phyloP scores from a whole-genome alignment of 169 alveolate species.

The Plasmodium relictum region DNA sequence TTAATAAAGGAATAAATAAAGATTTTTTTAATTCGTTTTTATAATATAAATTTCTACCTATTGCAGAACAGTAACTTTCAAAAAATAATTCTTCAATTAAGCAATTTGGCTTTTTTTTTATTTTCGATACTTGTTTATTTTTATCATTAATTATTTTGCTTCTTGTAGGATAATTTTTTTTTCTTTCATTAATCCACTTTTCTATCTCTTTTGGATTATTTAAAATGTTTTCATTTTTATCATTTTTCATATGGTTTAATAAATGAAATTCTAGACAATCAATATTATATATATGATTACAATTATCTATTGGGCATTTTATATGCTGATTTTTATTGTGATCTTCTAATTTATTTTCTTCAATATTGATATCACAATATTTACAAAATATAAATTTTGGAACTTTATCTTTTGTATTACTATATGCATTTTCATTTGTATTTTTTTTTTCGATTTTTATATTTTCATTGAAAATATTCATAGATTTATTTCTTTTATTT shows the following conservation, averaged over 20 bases:
- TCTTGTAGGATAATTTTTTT: conserved; percentile 68
- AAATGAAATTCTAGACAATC: conserved; percentile 55
- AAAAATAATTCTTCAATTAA: conserved; percentile 70
- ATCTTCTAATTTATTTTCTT: conserved; percentile 20
- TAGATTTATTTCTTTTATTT: too few relatives aligned
- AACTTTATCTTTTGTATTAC: background rate
- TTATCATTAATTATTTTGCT: conserved; percentile 15
- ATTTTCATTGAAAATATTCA: too few relatives aligned
- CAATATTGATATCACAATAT: conserved; percentile 30
- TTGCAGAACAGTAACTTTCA: conserved; percentile 71
- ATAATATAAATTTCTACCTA: conserved; percentile 35
- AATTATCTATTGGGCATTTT: conserved; percentile 67
- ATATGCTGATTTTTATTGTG: conserved; percentile 54
- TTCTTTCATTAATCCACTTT: conserved; percentile 70
- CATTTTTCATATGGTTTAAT: conserved; percentile 74
- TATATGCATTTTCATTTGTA: background rate
- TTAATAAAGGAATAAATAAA: conserved; percentile 52
- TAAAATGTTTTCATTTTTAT: conserved; percentile 49
- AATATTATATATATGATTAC: conserved; percentile 40
- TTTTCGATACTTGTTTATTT: conserved; percentile 13
- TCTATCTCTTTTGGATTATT: conserved; percentile 57
- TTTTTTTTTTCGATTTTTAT: background rate
- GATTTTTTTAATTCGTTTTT: conserved; percentile 55
- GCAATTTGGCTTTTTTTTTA: conserved; percentile 71
- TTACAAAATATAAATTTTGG: conserved; percentile 27